Base-by-base conservation (phyloP, 2,329 filamentous ascomycete genomes). In the Cryoendolithus antarcticus region DNA sequence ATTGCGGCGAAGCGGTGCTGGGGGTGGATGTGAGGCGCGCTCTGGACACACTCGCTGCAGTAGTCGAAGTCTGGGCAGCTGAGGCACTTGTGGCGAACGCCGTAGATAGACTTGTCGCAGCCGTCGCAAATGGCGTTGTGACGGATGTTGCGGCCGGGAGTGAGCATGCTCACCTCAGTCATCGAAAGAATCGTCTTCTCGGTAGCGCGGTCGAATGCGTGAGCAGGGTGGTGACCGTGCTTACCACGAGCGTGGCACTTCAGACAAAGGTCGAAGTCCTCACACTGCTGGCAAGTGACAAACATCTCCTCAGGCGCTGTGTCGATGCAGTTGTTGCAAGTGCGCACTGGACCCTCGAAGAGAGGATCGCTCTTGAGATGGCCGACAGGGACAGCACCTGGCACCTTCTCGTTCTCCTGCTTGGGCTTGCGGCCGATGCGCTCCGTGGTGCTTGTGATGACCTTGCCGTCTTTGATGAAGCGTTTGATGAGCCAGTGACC, bases 1-100 rank as follows among this genome's bases (percentile, higher is more conserved):
- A 98, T 74, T 32, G 86, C 77, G 9, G 84, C 84, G 57, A 98
- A 96, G 49, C 88, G 82, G 62, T 98, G 91, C 40, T 74, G 71
- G 11, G 84, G 77, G 59, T 98, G 93, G 36, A 73, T 76, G 52
- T 76, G 71, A 44, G 64, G 62, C 33, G 84, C 80, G 48, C 71
- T 75, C 51, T 70, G 64, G 42, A 85, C 62, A 62, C 93, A 98
- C 6, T 75, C 68, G 15, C 73, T 71, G 69, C 91, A 98, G 65
- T 84, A 96, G 56, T 98, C 91, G 82, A 86, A 98, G 62, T 98
- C 91, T 32, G 93, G 91, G 68, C 91, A 98, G 59, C 86, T 80
- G 48, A 96, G 71, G 61, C 91, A 98, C 72, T 98, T 98, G 74
- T 96, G 82, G 51, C 91, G 89, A 41, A 94, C 72, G 51, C 91